Percentiles rank a stretch among this genome's conserved stretches.
phyloP scores from a whole-genome alignment of 2,329 filamentous ascomycete genomes.

The Coniosporium tulheliwenetii region DNA sequence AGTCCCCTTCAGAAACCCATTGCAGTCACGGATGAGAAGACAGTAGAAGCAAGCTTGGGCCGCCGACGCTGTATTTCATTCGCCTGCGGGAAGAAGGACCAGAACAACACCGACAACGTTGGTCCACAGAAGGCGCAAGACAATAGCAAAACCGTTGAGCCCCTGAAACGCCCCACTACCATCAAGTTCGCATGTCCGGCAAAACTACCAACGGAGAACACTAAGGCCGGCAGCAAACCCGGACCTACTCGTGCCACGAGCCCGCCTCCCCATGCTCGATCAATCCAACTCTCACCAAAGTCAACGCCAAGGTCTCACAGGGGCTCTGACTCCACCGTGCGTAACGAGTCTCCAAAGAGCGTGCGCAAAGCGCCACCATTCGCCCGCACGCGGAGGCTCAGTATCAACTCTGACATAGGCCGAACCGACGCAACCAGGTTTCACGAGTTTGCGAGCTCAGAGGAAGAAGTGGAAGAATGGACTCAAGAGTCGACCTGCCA shows the following conservation, averaged over 20 bases:
- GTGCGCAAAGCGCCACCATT: constrained; percentile 20
- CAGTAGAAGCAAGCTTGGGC: constrained; percentile 46
- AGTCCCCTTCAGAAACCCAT: constrained; percentile 12
- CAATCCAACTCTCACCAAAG: constrained; percentile 15
- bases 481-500: constrained; percentile 53
- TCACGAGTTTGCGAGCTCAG: constrained; percentile 81
- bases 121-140: constrained; percentile 12
- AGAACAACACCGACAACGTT: constrained; percentile 4
- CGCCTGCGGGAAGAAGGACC: constrained; percentile 58
- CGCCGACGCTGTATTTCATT: constrained; percentile 89
- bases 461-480: constrained; percentile 80
- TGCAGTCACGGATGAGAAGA: constrained; percentile 32
- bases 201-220: constrained; percentile 25
- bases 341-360: constrained; percentile 29
- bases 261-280: constrained; percentile 21
- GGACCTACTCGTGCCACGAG: constrained; percentile 18
- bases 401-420: constrained; percentile 23
- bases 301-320: constrained; percentile 20
- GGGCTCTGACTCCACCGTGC: constrained; percentile 34
- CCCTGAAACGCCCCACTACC: constrained; percentile 38
- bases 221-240: constrained; percentile 12
- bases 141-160: constrained; percentile 14
- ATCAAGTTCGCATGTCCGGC: constrained; percentile 65
- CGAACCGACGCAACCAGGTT: constrained; percentile 48
- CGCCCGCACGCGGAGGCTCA: constrained; percentile 18